Evolutionary conservation across 1,139 yeast genomes (phyloP).

Genomic region (Yamadazyma kanchanaburiensis): DNA sequence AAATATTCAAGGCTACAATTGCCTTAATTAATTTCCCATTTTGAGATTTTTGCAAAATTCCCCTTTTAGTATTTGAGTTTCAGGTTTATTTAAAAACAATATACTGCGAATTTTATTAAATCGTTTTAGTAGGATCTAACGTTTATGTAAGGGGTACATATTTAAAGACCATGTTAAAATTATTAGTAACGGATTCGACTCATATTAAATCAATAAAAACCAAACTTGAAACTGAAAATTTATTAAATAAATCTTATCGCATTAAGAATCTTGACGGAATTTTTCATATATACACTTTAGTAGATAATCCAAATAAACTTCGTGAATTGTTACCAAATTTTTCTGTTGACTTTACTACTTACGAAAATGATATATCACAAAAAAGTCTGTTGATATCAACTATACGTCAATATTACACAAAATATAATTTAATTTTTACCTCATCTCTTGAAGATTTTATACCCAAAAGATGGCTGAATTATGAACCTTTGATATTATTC

Average conservation of each 20-base stretch:
- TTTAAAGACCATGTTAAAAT: constrained; percentile 1
- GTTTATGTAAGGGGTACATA: constrained; percentile 6
- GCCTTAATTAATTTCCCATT: no score
- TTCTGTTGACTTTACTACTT: constrained; percentile 3
- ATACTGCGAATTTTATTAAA: no score
- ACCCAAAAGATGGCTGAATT: constrained; percentile 59
- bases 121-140: constrained; percentile 1
- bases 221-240: constrained; percentile 17
- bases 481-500: constrained; percentile 66
- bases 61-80: no score
- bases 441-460: constrained; percentile 11
- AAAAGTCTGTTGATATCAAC: no score
- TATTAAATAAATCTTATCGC: constrained; percentile 17
- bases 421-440: constrained; percentile 1
- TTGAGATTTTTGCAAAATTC: no score
- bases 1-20: no score
- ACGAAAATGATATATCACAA: no score
- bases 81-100: no score
- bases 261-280: constrained; percentile 2
- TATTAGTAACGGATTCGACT: constrained; percentile 2
- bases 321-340: constrained; percentile 1
- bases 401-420: constrained; percentile 1
- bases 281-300: constrained; percentile 4
- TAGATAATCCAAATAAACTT: neutral
- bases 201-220: constrained; percentile 24